Conservation (phyloP, 2,329 filamentous ascomycete genomes). For the Nemania sp. region DNA sequence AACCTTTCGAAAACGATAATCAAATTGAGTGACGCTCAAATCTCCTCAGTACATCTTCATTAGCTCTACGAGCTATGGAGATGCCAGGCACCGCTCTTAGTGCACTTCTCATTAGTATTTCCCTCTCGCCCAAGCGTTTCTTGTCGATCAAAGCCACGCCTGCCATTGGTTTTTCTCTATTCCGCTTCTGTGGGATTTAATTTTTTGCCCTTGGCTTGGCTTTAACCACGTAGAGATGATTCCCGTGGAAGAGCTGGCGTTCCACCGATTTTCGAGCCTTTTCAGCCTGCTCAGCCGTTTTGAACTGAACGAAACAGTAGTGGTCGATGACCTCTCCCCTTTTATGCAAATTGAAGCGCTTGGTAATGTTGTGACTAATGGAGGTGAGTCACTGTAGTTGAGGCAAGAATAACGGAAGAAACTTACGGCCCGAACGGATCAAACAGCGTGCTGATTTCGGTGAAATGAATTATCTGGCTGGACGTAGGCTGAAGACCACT, state of each 20-base stretch:
- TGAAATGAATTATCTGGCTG: conserved; percentile 51
- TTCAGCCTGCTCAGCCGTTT: conserved; percentile 55
- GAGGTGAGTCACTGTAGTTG: background rate
- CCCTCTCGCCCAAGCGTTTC: too few species aligned
- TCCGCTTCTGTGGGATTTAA: too few species aligned
- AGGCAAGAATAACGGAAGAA: background rate
- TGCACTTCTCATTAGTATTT: too few species aligned
- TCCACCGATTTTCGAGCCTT: conserved; percentile 51
- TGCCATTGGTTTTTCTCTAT: conserved; percentile 26
- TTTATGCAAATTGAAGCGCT: too few species aligned
- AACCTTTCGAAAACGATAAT: too few species aligned
- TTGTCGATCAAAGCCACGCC: conserved; percentile 5
- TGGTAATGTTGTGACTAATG: too few species aligned
- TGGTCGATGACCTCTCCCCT: conserved; percentile 63
- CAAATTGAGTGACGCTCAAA: too few species aligned
- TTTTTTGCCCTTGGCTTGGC: too few species aligned
- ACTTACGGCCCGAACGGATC: conserved; percentile 49
- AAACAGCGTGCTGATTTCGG: conserved; percentile 52
- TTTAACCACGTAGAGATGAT: conserved; percentile 32
- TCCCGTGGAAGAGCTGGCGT: conserved; percentile 35
- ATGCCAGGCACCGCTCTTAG: background rate
- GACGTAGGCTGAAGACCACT: conserved; percentile 54
- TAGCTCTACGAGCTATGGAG: conserved; percentile 1
- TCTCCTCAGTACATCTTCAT: background rate
- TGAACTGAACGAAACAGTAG: conserved; percentile 69